Evolutionary conservation across 2,329 filamentous ascomycete species (phyloP).

Genomic region (Truncatella angustata): DNA sequence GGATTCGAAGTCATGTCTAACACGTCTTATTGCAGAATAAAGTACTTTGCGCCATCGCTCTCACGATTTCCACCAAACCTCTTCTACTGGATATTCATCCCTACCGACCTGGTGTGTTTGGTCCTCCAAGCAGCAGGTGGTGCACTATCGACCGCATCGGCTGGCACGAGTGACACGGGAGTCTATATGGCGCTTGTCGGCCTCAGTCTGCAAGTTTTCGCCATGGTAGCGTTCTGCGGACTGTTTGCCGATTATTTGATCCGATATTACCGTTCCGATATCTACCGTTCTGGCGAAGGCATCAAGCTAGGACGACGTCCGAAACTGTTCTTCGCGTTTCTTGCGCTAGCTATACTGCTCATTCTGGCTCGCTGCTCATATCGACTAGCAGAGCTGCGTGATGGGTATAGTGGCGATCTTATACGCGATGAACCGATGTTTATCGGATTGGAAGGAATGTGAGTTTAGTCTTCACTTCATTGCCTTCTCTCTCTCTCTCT

Average conservation of each 20-base stretch:
- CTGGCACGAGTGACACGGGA: slow-evolving; percentile 44
- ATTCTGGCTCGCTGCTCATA: slow-evolving; percentile 59
- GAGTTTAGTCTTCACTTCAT: slow-evolving; percentile 13
- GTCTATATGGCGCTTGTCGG: slow-evolving; percentile 52
- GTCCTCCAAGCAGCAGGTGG: slow-evolving; percentile 42
- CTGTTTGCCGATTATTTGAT: slow-evolving; percentile 44
- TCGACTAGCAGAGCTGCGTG: slow-evolving; percentile 56
- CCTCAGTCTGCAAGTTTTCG: slow-evolving; percentile 56
- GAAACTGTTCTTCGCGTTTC: slow-evolving; percentile 49
- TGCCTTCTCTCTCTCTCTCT: background rate
- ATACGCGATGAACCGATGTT: slow-evolving; percentile 46
- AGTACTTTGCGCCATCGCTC: slow-evolving; percentile 25
- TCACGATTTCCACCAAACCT: slow-evolving; percentile 25
- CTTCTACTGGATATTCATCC: slow-evolving; percentile 31
- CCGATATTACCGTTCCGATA: slow-evolving; percentile 20
- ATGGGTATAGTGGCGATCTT: slow-evolving; percentile 52
- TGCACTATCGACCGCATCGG: slow-evolving; percentile 39
- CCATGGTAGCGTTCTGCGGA: slow-evolving; percentile 50
- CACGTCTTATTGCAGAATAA: slow-evolving; percentile 31
- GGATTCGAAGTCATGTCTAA: background rate
- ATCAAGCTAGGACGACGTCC: slow-evolving; percentile 27
- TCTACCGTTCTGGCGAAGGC: background rate
- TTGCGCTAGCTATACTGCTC: slow-evolving; percentile 49
- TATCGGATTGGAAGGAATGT: slow-evolving; percentile 45
- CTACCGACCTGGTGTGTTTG: slow-evolving; percentile 41